phyloP scores from a whole-genome alignment of 2,329 filamentous ascomycete species.

The Fusarium longipes region DNA sequence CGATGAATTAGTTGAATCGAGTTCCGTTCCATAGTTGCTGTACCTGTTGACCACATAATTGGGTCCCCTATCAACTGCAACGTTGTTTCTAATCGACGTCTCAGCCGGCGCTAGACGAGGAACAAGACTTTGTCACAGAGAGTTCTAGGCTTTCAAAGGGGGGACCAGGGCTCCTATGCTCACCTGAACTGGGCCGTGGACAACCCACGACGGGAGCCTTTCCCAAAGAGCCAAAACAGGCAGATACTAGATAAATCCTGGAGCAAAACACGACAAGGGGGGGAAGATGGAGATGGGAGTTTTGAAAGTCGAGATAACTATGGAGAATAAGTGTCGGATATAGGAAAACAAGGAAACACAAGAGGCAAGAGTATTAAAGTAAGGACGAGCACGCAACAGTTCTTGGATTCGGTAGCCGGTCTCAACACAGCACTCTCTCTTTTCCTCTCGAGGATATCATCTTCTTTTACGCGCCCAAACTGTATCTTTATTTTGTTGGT shows the following conservation, averaged over 20 bases:
- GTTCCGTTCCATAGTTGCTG: too few relatives aligned
- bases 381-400: conserved; percentile 12
- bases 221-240: conserved; percentile 3
- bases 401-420: conserved; percentile 31
- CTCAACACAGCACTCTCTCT: conserved; percentile 35
- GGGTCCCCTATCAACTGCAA: conserved; percentile 22
- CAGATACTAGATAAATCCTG: conserved; percentile 16
- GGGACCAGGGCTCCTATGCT: conserved; percentile 13
- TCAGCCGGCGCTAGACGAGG: conserved; percentile 33
- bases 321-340: conserved; percentile 11
- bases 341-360: conserved; percentile 1
- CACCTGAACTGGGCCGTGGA: not conserved
- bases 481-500: conserved; percentile 2
- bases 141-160: conserved; percentile 30
- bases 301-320: conserved; percentile 29
- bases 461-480: not conserved
- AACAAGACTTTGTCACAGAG: conserved; percentile 19
- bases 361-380: conserved; percentile 34
- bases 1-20: not conserved
- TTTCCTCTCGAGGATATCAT: conserved; percentile 15
- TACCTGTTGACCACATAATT: conserved; percentile 1
- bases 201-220: conserved; percentile 17
- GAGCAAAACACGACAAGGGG: conserved; percentile 17
- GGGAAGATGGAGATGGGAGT: conserved; percentile 17
- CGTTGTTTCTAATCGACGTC: conserved; percentile 30